Evolutionary conservation across 192 early-diverging fungal genomes (phyloP).

Genomic region (Radiomyces spectabilis): DNA sequence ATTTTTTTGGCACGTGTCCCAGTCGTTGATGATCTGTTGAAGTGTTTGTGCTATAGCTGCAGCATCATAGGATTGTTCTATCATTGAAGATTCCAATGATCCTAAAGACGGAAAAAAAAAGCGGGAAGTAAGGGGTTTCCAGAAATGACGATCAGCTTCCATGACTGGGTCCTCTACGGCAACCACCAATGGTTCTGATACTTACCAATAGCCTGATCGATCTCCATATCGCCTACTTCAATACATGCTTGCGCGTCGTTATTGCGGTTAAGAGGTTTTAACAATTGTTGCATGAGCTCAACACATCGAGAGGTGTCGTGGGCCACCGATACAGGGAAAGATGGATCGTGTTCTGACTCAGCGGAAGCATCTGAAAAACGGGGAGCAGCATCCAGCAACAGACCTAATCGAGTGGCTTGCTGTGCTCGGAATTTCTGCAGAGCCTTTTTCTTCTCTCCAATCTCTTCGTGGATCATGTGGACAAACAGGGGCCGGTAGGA

Average conservation of each 20-base stretch:
- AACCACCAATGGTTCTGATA: too few species aligned
- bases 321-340: too few species aligned
- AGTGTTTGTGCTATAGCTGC: slow-evolving; percentile 17
- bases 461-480: slow-evolving; percentile 50
- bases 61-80: slow-evolving; percentile 10
- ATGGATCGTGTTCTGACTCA: too few species aligned
- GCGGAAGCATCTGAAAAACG: too few species aligned
- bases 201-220: too few species aligned
- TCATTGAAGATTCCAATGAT: background rate
- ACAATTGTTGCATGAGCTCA: slow-evolving; percentile 15
- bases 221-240: background rate
- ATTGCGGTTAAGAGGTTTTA: slow-evolving; percentile 8
- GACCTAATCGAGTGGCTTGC: slow-evolving; percentile 57
- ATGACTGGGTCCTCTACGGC: too few species aligned
- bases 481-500: slow-evolving; percentile 28
- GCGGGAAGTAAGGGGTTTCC: too few species aligned
- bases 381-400: slow-evolving; percentile 45
- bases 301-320: background rate
- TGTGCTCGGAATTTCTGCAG: slow-evolving; percentile 41
- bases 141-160: too few species aligned
- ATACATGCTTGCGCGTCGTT: background rate
- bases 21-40: slow-evolving; percentile 21
- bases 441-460: slow-evolving; percentile 40
- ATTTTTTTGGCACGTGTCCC: slow-evolving; percentile 28
- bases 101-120: too few species aligned